A percentile compares a stretch with the other conserved stretches of the same genome.
These are phyloP conservation scores for Trametes cinnabarina DNA, from an alignment of 768 basidiomycete species.

Conservation along the genomic window DNA sequence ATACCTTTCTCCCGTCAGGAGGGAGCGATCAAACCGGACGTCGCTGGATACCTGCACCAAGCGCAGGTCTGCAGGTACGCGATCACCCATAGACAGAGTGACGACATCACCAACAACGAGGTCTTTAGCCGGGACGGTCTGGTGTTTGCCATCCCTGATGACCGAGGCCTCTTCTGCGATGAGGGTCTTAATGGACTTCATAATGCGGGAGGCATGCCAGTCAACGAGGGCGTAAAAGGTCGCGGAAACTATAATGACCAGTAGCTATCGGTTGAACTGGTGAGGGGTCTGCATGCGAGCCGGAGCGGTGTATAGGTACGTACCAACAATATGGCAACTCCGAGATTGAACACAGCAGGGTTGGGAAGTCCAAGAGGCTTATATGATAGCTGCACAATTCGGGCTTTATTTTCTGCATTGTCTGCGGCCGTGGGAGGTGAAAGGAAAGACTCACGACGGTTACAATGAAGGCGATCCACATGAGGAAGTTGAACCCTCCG, in stretches of 20 bases:
- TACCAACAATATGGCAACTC: constrained; percentile 56
- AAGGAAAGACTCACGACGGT: constrained; percentile 35
- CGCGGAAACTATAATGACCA: constrained; percentile 42
- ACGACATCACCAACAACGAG: constrained; percentile 70
- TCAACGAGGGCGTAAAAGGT: constrained; percentile 53
- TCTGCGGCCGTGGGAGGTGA: constrained; percentile 1
- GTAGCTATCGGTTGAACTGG: constrained; percentile 28
- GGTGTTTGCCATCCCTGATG: constrained; percentile 48
- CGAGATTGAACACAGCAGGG: constrained; percentile 55
- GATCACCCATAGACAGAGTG: constrained; percentile 59
- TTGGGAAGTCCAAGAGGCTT: constrained; percentile 53
- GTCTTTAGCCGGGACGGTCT: constrained; percentile 49
- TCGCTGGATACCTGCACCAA: constrained; percentile 62
- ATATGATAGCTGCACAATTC: constrained; percentile 46
- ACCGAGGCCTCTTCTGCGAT: constrained; percentile 64
- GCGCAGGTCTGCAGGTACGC: constrained; percentile 68
- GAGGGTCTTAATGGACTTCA: constrained; percentile 64
- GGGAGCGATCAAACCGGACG: constrained; percentile 58
- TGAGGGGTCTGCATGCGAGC: constrained; percentile 14
- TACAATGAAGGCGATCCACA: constrained; percentile 54
- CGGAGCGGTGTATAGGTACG: too few species aligned
- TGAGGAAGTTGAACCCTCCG: constrained; percentile 56
- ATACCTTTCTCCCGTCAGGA: constrained; percentile 62
- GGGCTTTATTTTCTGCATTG: too few species aligned
- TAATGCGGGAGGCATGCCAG: constrained; percentile 54